phyloP scores from a whole-genome alignment of 139 green algal genomes.

The Chlorella sp. region DNA sequence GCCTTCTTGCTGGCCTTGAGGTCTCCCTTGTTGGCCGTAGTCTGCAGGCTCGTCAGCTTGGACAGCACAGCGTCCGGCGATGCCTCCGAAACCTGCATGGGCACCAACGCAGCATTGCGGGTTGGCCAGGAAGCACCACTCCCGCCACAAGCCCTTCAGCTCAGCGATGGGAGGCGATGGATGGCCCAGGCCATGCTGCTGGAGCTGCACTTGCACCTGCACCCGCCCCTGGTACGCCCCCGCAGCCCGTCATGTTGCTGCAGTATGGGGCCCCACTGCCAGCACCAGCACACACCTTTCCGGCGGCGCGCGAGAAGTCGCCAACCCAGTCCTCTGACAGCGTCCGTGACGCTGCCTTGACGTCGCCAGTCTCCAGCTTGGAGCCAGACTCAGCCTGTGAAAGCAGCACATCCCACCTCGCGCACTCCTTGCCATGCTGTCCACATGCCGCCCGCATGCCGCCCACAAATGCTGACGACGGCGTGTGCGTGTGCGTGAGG shows the following conservation, averaged over 20 bases:
- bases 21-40: slow-evolving; percentile 17
- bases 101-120: no score
- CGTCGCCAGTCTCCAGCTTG: slow-evolving; percentile 43
- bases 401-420: no score
- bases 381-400: slow-evolving; percentile 31
- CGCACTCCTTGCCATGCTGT: no score
- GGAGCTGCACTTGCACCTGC: no score
- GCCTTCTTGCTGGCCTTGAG: slow-evolving; percentile 33
- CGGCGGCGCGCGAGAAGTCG: slow-evolving; percentile 29
- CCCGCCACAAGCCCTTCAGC: no score
- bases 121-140: no score
- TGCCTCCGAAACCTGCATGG: slow-evolving; percentile 4
- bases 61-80: slow-evolving; percentile 1
- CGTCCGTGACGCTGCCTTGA: slow-evolving; percentile 32
- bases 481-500: slow-evolving; percentile 1
- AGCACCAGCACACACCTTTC: slow-evolving; percentile 1
- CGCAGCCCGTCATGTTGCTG: no score
- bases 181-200: no score
- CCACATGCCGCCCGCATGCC: no score
- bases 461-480: not conserved
- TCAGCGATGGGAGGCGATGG: no score
- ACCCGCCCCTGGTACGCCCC: no score
- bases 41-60: slow-evolving; percentile 5
- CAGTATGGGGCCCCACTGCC: no score
- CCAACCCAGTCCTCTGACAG: slow-evolving; percentile 44